Evolutionary conservation across 176 grass and related monocot genomes (phyloP).

Genomic region (Hsuehochloa calcarea): DNA sequence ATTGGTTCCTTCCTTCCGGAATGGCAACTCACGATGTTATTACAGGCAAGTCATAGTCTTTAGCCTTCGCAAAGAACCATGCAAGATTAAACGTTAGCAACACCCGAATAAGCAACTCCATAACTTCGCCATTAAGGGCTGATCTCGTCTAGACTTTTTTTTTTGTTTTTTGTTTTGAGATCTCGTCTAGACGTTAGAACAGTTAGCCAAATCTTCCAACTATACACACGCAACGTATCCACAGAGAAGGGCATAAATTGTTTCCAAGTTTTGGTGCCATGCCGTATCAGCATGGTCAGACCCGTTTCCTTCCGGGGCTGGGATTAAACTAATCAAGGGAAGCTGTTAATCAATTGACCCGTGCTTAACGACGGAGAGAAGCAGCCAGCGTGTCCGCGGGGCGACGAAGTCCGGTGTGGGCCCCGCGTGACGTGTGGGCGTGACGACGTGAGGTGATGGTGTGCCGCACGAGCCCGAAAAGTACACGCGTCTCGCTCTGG

Average conservation of each 20-base stretch:
- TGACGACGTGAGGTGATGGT: neutral
- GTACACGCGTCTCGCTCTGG: neutral
- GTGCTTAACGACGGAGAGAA: slow-evolving; percentile 11
- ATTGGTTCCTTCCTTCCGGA: neutral
- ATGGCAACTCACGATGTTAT: neutral
- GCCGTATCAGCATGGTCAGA: neutral
- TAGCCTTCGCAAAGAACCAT: neutral
- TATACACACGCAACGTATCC: neutral
- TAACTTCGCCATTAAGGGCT: neutral
- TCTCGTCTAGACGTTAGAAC: neutral
- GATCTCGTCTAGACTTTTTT: neutral
- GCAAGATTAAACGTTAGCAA: neutral
- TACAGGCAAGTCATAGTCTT: neutral
- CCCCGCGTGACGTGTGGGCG: neutral
- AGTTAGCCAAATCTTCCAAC: neutral
- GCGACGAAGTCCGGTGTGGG: neutral
- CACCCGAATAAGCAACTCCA: neutral
- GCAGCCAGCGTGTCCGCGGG: neutral
- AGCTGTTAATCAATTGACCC: neutral
- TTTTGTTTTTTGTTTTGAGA: no score
- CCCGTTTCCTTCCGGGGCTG: neutral
- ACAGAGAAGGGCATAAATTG: neutral
- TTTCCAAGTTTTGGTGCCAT: neutral
- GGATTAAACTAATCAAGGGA: neutral
- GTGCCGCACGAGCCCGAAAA: neutral